Base-by-base conservation (phyloP, 2,329 filamentous ascomycete species). In the Epichloe festucae region DNA sequence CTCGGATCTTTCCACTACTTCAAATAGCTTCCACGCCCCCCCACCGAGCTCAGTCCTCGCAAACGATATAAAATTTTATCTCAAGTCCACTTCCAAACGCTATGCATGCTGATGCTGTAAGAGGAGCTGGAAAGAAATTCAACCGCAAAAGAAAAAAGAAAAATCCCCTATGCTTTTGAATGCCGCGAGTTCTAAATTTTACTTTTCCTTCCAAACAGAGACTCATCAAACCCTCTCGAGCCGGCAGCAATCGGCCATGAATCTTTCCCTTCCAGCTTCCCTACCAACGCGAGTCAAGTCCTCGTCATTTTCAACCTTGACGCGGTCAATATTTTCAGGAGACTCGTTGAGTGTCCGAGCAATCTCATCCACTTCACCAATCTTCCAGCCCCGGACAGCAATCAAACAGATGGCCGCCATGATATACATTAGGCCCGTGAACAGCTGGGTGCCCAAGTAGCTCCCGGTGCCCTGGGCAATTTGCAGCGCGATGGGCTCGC, bases 401-500 rank as follows among this genome's bases (percentile, higher is more conserved):
- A 66, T 54, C 19, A 68, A 53, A 19, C 62, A 67, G 1, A 60
- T 17, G 0, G 63, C 62, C 3, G 75, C 77, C 2, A 67, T 73
- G 21, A 84, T 62, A 57, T 78, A 86, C 70, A 83, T 77, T 53
- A 79, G 68, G 2, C 78, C 81, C 0, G 76, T 74, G 55, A 85
- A 84, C 1, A 84, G 58, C 60, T 81, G 75, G 0, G 73, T 72
- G 10, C 74, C 63, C 3, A 78, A 64, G 52, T 80, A 81, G 19
- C 73, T 73, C 31, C 68, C 64, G 0, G 66, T 69, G 27, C 39
- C 72, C 60, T 17, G 66, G 49, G 59, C 65, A 57, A 85, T 73
- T 49, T 77, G 69, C 41, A 86, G 64, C 3, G 75, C 82, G 56
- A 85, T 85, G 2, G 78, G 77, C 57, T 83, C 79, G 39, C 79